Evolutionary conservation across 139 green algal species (phyloP).

Genomic region (Microglena sp.): DNA sequence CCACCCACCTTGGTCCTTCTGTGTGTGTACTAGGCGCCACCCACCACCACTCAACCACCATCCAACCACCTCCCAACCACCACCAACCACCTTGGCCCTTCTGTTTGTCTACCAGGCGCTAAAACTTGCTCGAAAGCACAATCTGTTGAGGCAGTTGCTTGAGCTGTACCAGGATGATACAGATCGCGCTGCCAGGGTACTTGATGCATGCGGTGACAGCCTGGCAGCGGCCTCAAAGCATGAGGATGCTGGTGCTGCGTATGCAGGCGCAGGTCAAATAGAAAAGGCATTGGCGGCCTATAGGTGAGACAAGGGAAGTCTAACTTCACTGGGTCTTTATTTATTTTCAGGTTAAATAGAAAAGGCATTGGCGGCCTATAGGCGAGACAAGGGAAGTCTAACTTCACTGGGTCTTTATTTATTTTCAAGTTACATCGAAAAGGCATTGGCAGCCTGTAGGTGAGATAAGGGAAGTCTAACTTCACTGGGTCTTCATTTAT

Average conservation of each 20-base stretch:
- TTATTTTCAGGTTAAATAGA: conserved; percentile 31
- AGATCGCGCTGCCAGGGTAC: conserved; percentile 16
- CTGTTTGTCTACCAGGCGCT: conserved; percentile 42
- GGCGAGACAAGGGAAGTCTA: conserved; percentile 4
- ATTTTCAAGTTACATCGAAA: conserved; percentile 26
- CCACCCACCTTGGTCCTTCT: too few relatives aligned
- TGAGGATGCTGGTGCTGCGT: conserved; percentile 67
- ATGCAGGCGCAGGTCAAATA: conserved; percentile 39
- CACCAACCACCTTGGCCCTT: too few relatives aligned
- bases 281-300: conserved; percentile 60
- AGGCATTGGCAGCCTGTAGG: conserved; percentile 58
- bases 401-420: too few relatives aligned
- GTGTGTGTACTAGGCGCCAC: too few relatives aligned
- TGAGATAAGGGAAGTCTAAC: conserved; percentile 1
- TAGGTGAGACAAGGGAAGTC: conserved; percentile 12
- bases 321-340: too few relatives aligned
- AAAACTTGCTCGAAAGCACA: conserved; percentile 46
- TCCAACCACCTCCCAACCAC: too few relatives aligned
- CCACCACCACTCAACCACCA: too few relatives aligned
- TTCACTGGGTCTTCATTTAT: too few relatives aligned
- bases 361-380: conserved; percentile 59
- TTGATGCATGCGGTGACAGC: conserved; percentile 36
- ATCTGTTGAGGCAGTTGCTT: conserved; percentile 67
- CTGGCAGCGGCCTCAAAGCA: conserved; percentile 29
- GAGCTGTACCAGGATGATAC: conserved; percentile 21